These are phyloP conservation scores for Lactarius vividus DNA, from an alignment of 768 basidiomycete genomes.

Conservation along the genomic window DNA sequence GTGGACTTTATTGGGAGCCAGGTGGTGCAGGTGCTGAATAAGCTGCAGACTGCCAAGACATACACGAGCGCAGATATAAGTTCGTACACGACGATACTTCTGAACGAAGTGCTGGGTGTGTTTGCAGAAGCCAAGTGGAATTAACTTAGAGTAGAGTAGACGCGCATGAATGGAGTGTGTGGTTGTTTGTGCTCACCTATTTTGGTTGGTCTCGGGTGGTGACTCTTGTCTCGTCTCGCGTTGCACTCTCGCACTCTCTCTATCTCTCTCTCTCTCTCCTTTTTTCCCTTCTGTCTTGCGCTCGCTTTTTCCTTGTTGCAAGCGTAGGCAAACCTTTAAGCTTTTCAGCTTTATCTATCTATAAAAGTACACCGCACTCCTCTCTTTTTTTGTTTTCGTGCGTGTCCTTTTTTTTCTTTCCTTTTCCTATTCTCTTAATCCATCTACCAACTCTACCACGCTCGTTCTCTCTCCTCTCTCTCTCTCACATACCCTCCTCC, in stretches of 20 bases:
- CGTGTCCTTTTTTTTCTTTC: slow-evolving; percentile 37
- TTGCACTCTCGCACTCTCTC: neutral
- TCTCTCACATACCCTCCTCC: slow-evolving; percentile 47
- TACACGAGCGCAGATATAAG: slow-evolving; percentile 53
- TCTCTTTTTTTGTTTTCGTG: slow-evolving; percentile 42
- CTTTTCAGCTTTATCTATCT: slow-evolving; percentile 35
- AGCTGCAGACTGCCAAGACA: slow-evolving; percentile 45
- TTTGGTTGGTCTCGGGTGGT: neutral
- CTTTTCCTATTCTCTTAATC: slow-evolving; percentile 11
- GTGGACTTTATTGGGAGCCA: slow-evolving; percentile 61
- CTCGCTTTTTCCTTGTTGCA: slow-evolving; percentile 21
- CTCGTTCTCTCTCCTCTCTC: slow-evolving; percentile 25
- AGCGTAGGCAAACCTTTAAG: slow-evolving; percentile 22
- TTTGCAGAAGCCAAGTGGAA: slow-evolving; percentile 49
- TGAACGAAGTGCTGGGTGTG: slow-evolving; percentile 52
- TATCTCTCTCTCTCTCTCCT: neutral
- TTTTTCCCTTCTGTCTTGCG: slow-evolving; percentile 13
- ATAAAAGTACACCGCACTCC: slow-evolving; percentile 37
- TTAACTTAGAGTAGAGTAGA: slow-evolving; percentile 11
- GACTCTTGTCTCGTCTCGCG: neutral
- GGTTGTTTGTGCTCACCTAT: neutral
- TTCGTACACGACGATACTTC: slow-evolving; percentile 51
- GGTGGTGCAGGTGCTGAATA: slow-evolving; percentile 55
- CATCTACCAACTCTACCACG: slow-evolving; percentile 32
- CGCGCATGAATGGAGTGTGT: neutral